Conservation (phyloP, 2,329 filamentous ascomycete genomes). For the Colletotrichum acutatum region DNA sequence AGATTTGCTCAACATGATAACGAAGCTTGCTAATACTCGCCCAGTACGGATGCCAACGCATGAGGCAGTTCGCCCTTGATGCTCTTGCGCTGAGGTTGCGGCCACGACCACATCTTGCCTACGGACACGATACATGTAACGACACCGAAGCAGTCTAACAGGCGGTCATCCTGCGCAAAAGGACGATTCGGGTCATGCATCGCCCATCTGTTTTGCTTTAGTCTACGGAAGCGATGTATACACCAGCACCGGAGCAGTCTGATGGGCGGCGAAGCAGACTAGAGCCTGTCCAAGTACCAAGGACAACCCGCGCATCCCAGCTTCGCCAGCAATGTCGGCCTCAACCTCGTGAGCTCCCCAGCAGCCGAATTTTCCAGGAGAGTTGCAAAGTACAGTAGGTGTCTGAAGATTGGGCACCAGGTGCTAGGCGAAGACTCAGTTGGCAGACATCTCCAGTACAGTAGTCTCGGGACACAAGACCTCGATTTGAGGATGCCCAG, state of each 20-base stretch:
- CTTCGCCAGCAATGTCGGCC: neutral
- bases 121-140: neutral
- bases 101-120: neutral
- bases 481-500: neutral
- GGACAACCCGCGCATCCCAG: neutral
- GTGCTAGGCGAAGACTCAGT: neutral
- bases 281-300: neutral
- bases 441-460: neutral
- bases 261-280: neutral
- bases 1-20: neutral
- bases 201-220: neutral
- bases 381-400: neutral
- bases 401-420: neutral
- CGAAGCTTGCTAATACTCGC: neutral
- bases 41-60: neutral
- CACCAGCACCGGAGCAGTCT: neutral
- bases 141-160: neutral
- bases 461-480: neutral
- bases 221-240: neutral
- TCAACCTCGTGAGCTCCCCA: neutral
- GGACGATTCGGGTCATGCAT: neutral
- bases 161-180: neutral
- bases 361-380: neutral
- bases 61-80: neutral
- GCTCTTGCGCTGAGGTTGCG: neutral